Base-by-base conservation (phyloP, 2,329 filamentous ascomycete species). In the Scedosporium dehoogii region DNA sequence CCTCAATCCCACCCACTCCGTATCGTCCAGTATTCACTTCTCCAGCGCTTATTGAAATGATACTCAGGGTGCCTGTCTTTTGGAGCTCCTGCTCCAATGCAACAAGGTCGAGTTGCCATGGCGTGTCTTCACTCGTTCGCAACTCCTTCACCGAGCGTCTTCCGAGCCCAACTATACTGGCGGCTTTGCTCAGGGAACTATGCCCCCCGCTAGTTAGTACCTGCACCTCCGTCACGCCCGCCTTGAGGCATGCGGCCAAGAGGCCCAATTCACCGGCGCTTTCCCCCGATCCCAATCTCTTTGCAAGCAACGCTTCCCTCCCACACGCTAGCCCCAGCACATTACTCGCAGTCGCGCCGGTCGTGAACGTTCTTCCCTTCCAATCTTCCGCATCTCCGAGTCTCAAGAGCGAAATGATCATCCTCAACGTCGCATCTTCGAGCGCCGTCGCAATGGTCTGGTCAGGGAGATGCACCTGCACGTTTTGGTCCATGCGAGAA, bases 11-110 rank as follows among this genome's bases (percentile, higher is more conserved):
- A 80, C 89, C 29, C 21, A 75, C 67, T 3, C 90, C 88, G 71
- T 92, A 97, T 4, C 86, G 79, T 0, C 92, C 92, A 0, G 92
- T 96, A 68, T 97, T 97, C 29, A 97, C 91, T 74, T 97, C 93
- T 1, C 90, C 90, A 5, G 88, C 89, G 51, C 91, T 92, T n/a
- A 96, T 76, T 4, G 82, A 85, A 44, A 97, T 84, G 64, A 97
- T 90, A 59, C 82, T 89, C n/a, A 82, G 89, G 12, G 83, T 80
- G 2, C 81, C 81, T 0, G 68, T 67, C 42, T 72, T 74, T 63
- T 67, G 70, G 16, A 96, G 76, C 63, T 85, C 80, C 56, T 72
- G 73, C 72, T 91, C 85, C 1, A 96, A 76, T 3, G 77, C 77
- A 2, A 79, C 77, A 5, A 96, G 69, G 68, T 96, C 85, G 65